Percentiles rank a stretch among this genome's conserved stretches.
These are phyloP conservation scores for Taiozyma sp. DNA, from an alignment of 1,139 yeast genomes.

Conservation along the genomic window DNA sequence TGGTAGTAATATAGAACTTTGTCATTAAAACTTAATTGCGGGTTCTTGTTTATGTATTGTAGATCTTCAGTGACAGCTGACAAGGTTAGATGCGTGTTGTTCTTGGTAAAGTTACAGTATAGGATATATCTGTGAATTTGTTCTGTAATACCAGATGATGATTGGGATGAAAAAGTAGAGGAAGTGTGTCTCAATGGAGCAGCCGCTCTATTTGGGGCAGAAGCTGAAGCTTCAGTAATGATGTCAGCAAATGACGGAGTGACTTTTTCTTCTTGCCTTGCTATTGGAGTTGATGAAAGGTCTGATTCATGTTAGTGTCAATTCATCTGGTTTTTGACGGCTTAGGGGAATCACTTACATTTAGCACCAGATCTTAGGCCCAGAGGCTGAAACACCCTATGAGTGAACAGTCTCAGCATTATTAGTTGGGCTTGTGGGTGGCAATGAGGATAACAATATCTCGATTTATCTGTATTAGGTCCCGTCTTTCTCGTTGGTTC, in stretches of 20 bases:
- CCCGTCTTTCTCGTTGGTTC: not conserved
- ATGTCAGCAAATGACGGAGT: not conserved
- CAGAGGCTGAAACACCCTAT: not conserved
- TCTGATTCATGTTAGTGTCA: conserved; percentile 1
- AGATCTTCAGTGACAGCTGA: conserved; percentile 68
- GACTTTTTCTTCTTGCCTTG: not conserved
- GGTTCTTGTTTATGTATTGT: conserved; percentile 53
- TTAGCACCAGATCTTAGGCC: not conserved
- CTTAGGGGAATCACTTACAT: not conserved
- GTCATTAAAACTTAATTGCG: conserved; percentile 54
- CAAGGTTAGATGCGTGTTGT: conserved; percentile 78
- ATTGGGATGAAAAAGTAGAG: conserved; percentile 1
- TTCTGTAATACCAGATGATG: conserved; percentile 8
- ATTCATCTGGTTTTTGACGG: not conserved
- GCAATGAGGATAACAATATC: not conserved
- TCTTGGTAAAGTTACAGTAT: conserved; percentile 73
- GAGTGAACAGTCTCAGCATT: conserved; percentile 2
- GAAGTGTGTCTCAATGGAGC: conserved; percentile 1
- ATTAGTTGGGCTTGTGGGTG: not conserved
- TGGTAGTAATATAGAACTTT: conserved; percentile 74
- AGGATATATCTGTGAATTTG: conserved; percentile 52
- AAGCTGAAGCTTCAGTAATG: not conserved
- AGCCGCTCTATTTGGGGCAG: not conserved
- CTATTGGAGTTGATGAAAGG: not conserved
- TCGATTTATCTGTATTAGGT: not conserved